Evolutionary conservation across 2,329 filamentous ascomycete species (phyloP).

Genomic region (Botrytis tulipae): DNA sequence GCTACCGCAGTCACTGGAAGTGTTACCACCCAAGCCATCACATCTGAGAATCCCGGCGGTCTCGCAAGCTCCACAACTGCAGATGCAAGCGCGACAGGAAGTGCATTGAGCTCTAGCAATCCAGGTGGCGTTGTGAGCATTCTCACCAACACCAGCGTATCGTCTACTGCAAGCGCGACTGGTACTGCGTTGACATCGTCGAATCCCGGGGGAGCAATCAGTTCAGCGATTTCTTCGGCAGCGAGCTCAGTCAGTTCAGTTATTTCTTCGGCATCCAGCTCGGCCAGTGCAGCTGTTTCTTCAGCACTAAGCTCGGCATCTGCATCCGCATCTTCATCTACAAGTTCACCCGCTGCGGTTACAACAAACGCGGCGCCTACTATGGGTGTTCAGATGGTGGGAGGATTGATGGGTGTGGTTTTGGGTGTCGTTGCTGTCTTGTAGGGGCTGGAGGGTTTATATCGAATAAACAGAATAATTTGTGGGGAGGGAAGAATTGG

Average conservation of each 20-base stretch:
- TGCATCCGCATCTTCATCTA: background rate
- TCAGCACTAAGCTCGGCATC: background rate
- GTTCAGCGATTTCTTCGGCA: background rate
- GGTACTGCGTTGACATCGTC: background rate
- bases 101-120: background rate
- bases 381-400: background rate
- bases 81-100: background rate
- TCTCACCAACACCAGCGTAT: background rate
- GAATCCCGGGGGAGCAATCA: background rate
- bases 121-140: background rate
- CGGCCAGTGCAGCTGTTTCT: background rate
- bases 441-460: background rate
- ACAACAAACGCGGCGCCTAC: constrained; percentile 10
- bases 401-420: constrained; percentile 10
- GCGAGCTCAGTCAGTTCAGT: background rate
- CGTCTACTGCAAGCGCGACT: background rate
- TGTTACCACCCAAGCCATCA: background rate
- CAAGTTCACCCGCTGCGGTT: background rate
- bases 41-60: background rate
- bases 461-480: background rate
- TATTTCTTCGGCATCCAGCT: background rate
- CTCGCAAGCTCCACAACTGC: background rate
- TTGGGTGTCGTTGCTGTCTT: constrained; percentile 13
- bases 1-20: background rate
- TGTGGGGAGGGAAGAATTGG: background rate